Percentiles rank a stretch among this genome's conserved stretches.
These are phyloP conservation scores for Kwoniella sp. DNA, from an alignment of 768 basidiomycete genomes.

Conservation along the genomic window DNA sequence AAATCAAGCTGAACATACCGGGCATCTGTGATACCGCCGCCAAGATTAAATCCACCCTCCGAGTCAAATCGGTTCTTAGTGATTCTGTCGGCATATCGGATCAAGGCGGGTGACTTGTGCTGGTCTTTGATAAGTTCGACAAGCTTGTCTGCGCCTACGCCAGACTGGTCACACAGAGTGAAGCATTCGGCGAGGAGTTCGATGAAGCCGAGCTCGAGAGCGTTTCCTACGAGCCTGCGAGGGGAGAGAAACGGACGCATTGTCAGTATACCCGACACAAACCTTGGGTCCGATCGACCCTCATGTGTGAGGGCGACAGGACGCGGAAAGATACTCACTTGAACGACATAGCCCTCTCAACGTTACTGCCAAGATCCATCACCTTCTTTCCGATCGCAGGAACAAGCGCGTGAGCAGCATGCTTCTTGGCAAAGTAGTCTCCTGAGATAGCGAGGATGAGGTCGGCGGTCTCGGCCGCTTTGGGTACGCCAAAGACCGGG, in stretches of 20 bases:
- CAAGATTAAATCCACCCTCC: slow-evolving; percentile 72
- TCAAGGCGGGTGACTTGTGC: slow-evolving; percentile 68
- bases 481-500: slow-evolving; percentile 73
- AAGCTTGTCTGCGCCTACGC: slow-evolving; percentile 66
- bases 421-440: slow-evolving; percentile 78
- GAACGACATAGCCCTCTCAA: slow-evolving; percentile 64
- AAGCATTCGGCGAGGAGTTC: slow-evolving; percentile 81
- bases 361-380: slow-evolving; percentile 77
- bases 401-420: slow-evolving; percentile 73
- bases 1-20: slow-evolving; percentile 61
- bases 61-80: slow-evolving; percentile 74
- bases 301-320: too few relatives aligned
- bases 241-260: not conserved
- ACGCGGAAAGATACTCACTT: slow-evolving; percentile 46
- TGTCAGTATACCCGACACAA: not conserved
- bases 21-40: slow-evolving; percentile 87
- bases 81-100: slow-evolving; percentile 60
- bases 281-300: too few relatives aligned
- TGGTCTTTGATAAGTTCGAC: slow-evolving; percentile 61
- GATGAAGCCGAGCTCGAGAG: slow-evolving; percentile 71
- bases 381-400: slow-evolving; percentile 74
- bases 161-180: slow-evolving; percentile 81
- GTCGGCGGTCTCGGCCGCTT: slow-evolving; percentile 66
- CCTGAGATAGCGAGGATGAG: slow-evolving; percentile 79
- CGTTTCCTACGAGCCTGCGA: slow-evolving; percentile 79